Evolutionary conservation across 805 yeast genomes (phyloP).

Genomic region (Ogataea chonburiensis): DNA sequence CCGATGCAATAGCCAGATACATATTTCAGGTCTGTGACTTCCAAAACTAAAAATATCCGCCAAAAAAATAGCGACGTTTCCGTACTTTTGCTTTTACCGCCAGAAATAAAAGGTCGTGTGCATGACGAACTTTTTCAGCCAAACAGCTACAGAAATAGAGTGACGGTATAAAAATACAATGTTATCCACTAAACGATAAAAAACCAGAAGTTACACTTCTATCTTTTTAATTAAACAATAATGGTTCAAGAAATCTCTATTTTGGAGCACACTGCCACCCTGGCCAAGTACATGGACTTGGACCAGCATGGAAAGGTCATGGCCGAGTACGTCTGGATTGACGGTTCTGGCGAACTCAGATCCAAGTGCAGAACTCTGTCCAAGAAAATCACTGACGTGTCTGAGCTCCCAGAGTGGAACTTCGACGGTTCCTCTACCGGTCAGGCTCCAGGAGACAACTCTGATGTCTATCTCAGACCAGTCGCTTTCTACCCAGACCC

Average conservation of each 20-base stretch:
- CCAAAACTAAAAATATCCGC: too few species aligned
- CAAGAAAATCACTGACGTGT: constrained; percentile 66
- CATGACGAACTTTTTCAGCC: constrained; percentile 5
- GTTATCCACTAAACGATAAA: constrained; percentile 12
- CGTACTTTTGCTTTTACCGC: too few species aligned
- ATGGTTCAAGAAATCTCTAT: constrained; percentile 32
- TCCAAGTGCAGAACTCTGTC: constrained; percentile 89
- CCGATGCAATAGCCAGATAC: too few species aligned
- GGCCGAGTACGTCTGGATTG: constrained; percentile 99
- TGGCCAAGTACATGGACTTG: constrained; percentile 78
- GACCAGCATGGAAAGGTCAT: constrained; percentile 83
- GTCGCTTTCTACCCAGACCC: constrained; percentile 94
- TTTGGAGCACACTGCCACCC: constrained; percentile 71
- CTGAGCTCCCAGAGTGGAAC: constrained; percentile 98
- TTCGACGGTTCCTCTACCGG: constrained; percentile 98
- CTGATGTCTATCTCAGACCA: constrained; percentile 95
- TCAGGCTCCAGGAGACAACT: constrained; percentile 98
- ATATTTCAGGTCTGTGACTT: too few species aligned
- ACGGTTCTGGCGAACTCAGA: constrained; percentile 85
- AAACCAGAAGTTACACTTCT: constrained; percentile 3
- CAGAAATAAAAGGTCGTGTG: constrained; percentile 15
- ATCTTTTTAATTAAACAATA: constrained; percentile 7
- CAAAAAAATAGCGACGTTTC: too few species aligned
- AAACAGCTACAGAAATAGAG: constrained; percentile 4
- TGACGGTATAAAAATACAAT: constrained; percentile 16